phyloP scores from a whole-genome alignment of 1,284 basidiomycete genomes.

The Leccinum pallidistipes region DNA sequence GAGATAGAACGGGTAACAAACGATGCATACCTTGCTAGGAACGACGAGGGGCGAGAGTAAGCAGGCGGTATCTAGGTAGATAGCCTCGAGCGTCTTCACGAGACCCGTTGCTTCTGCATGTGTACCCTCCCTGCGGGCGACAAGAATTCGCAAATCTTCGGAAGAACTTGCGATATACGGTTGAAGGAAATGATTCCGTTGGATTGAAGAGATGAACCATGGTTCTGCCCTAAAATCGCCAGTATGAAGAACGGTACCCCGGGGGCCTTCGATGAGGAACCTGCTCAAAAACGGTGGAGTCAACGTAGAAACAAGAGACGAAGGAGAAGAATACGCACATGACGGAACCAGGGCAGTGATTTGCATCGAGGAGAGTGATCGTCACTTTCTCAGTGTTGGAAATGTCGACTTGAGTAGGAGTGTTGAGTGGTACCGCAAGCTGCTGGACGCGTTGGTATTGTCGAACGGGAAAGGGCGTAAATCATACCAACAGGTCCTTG shows the following conservation, averaged over 20 bases:
- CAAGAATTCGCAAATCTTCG: constrained; percentile 26
- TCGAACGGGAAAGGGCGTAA: background rate
- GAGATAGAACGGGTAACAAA: background rate
- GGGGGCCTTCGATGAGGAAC: constrained; percentile 81
- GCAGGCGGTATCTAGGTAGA: constrained; percentile 86
- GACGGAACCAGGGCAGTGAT: constrained; percentile 91
- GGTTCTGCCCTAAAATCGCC: constrained; percentile 90
- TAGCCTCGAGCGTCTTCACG: constrained; percentile 63
- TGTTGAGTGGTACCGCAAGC: constrained; percentile 52
- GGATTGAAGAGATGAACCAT: constrained; percentile 70
- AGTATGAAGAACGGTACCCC: constrained; percentile 82
- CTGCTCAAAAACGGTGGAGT: constrained; percentile 40
- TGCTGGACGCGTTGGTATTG: constrained; percentile 36
- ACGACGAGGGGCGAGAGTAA: constrained; percentile 61
- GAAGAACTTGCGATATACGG: constrained; percentile 55
- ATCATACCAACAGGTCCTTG: constrained; percentile 52
- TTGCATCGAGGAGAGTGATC: constrained; percentile 90
- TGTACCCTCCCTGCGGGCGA: constrained; percentile 30
- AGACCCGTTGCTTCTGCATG: constrained; percentile 20
- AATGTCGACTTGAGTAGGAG: constrained; percentile 64
- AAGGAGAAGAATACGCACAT: constrained; percentile 62
- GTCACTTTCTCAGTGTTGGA: constrained; percentile 57
- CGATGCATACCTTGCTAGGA: constrained; percentile 63
- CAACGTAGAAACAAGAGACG: background rate
- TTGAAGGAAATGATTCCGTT: constrained; percentile 67